These are phyloP conservation scores for Acacia crassicarpa DNA, from an alignment of 306 rosid species.

Conservation along the genomic window DNA sequence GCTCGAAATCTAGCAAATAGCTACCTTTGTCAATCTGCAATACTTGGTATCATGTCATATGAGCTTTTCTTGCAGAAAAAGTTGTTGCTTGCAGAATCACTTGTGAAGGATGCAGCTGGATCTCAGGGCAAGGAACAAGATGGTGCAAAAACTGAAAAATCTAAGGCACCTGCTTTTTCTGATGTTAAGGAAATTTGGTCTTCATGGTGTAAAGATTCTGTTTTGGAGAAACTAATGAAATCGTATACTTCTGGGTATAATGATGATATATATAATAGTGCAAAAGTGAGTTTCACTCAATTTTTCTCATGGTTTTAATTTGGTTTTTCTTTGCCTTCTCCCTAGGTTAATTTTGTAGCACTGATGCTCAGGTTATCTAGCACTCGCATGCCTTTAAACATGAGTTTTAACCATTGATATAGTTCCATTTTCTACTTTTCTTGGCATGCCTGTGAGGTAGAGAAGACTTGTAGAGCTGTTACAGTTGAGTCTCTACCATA, in stretches of 20 bases:
- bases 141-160: constrained; percentile 44
- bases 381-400: constrained; percentile 13
- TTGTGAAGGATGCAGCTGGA: constrained; percentile 53
- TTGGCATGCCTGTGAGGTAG: neutral
- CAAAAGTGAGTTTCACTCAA: constrained; percentile 58
- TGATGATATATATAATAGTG: constrained; percentile 47
- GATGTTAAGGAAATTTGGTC: constrained; percentile 57
- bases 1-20: constrained; percentile 53
- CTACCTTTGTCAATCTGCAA: constrained; percentile 70
- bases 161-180: constrained; percentile 39
- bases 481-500: constrained; percentile 17
- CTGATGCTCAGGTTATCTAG: neutral
- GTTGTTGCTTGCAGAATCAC: constrained; percentile 66
- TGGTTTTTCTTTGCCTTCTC: neutral
- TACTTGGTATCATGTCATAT: constrained; percentile 72
- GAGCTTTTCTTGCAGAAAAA: constrained; percentile 83
- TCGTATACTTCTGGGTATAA: constrained; percentile 51
- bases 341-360: constrained; percentile 21
- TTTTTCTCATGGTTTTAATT: constrained; percentile 13
- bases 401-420: constrained; percentile 17
- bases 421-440: constrained; percentile 3
- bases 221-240: constrained; percentile 66
- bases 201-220: constrained; percentile 61
- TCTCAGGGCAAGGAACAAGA: constrained; percentile 51
- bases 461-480: neutral